Conservation (phyloP, 352 stramenopile species). For the Pythium rhizo-oryzae region DNA sequence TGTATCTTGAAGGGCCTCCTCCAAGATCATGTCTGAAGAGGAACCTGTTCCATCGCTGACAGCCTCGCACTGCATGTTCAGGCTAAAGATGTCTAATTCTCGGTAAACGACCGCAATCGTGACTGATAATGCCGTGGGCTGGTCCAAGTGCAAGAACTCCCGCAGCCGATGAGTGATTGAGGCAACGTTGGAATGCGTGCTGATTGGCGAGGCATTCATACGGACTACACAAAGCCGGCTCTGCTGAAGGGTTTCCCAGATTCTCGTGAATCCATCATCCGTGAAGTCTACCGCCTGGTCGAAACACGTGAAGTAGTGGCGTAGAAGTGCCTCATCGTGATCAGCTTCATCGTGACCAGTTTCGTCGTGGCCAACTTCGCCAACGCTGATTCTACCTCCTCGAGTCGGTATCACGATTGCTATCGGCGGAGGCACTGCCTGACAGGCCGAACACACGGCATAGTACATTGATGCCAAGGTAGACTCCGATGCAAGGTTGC, state of each 20-base stretch:
- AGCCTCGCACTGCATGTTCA: not conserved
- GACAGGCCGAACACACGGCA: conserved; percentile 14
- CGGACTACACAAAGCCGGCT: conserved; percentile 13
- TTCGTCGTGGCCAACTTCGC: no score
- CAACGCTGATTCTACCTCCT: not conserved
- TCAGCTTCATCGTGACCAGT: no score
- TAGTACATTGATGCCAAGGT: conserved; percentile 24
- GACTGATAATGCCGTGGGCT: not conserved
- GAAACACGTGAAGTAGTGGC: conserved; percentile 21
- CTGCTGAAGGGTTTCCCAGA: conserved; percentile 9
- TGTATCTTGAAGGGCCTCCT: conserved; percentile 4
- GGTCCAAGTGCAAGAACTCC: not conserved
- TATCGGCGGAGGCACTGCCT: conserved; percentile 13
- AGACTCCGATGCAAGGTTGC: not conserved
- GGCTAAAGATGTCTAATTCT: conserved; percentile 16
- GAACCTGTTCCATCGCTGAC: not conserved
- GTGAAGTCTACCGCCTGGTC: not conserved
- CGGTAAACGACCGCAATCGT: not conserved
- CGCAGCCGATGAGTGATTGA: not conserved
- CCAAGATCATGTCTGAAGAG: not conserved
- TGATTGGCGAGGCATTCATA: not conserved
- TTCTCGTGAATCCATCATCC: not conserved
- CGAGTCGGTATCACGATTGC: conserved; percentile 3
- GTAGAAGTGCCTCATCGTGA: not conserved
- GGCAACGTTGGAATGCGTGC: not conserved